Conservation (phyloP, 306 rosid genomes). For the Chamaecrista fasciculata region DNA sequence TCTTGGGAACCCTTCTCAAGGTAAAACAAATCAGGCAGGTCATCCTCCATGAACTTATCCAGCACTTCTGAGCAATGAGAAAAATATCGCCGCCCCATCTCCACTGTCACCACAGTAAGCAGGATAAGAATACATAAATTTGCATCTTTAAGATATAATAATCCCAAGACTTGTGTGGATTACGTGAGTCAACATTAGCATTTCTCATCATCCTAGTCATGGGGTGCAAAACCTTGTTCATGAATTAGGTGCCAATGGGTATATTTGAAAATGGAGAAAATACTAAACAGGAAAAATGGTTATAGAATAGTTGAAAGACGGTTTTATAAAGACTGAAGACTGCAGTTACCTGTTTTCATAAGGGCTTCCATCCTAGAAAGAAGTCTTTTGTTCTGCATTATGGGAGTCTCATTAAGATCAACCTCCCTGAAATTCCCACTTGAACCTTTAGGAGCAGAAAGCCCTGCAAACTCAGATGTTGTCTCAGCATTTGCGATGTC, state of each 20-base stretch:
- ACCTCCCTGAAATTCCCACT: conserved; percentile 70
- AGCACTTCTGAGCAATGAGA: conserved; percentile 94
- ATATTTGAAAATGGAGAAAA: neutral
- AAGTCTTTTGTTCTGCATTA: conserved; percentile 63
- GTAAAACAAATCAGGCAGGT: conserved; percentile 62
- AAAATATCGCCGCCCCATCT: conserved; percentile 75
- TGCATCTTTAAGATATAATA: neutral
- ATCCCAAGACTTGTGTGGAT: neutral
- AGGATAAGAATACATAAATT: conserved; percentile 1
- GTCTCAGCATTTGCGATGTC: conserved; percentile 70
- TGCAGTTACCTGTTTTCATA: conserved; percentile 68
- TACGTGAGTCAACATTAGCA: neutral
- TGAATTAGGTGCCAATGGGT: neutral
- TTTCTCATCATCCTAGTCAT: neutral
- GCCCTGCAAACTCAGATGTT: conserved; percentile 49
- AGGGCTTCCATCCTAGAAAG: conserved; percentile 61
- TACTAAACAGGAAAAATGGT: neutral
- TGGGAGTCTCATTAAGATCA: conserved; percentile 84
- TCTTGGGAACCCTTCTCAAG: conserved; percentile 72
- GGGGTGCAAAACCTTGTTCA: neutral
- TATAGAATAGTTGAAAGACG: neutral
- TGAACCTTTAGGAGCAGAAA: conserved; percentile 47
- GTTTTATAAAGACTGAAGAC: neutral
- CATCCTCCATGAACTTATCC: conserved; percentile 76
- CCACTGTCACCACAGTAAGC: conserved; percentile 48